Percentiles rank a stretch among this genome's conserved stretches.
These are phyloP conservation scores for Collybiopsis luxurians DNA, from an alignment of 768 basidiomycete species.

Conservation along the genomic window DNA sequence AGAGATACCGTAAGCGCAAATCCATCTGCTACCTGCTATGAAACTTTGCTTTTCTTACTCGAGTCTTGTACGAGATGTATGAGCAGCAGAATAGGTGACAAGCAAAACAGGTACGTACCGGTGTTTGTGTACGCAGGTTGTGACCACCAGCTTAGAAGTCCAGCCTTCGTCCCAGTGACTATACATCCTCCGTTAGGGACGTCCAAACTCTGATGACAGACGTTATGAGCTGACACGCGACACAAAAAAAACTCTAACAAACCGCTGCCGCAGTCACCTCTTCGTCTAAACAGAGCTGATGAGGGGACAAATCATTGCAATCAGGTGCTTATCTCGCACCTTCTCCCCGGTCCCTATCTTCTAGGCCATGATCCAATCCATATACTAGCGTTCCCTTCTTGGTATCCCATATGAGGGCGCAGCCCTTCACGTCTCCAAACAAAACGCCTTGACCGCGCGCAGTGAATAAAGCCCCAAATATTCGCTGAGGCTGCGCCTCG, in stretches of 20 bases:
- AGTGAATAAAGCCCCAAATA: slow-evolving; percentile 54
- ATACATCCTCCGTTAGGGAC: slow-evolving; percentile 40
- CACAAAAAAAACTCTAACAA: slow-evolving; percentile 24
- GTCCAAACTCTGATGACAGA: background rate
- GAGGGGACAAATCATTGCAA: background rate
- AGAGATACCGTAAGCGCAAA: too few species aligned
- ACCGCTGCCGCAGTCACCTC: slow-evolving; percentile 20
- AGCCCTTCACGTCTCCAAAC: slow-evolving; percentile 53
- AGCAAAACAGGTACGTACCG: slow-evolving; percentile 11
- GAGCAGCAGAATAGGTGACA: background rate
- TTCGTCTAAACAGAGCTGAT: slow-evolving; percentile 8
- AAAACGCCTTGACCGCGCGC: slow-evolving; percentile 50
- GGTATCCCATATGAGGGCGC: slow-evolving; percentile 62
- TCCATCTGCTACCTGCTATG: too few species aligned
- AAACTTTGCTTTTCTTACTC: background rate
- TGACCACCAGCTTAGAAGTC: slow-evolving; percentile 59
- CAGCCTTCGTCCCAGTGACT: slow-evolving; percentile 55
- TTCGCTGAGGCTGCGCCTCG: slow-evolving; percentile 26
- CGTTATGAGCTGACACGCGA: slow-evolving; percentile 10
- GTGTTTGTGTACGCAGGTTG: slow-evolving; percentile 30
- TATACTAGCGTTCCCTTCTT: slow-evolving; percentile 50
- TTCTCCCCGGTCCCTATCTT: slow-evolving; percentile 47
- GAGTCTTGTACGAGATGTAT: background rate
- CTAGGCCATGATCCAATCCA: slow-evolving; percentile 51
- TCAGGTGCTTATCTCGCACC: background rate